Base-by-base conservation (phyloP, 805 yeast species). In the Wickerhamiella kurtzmanii region DNA sequence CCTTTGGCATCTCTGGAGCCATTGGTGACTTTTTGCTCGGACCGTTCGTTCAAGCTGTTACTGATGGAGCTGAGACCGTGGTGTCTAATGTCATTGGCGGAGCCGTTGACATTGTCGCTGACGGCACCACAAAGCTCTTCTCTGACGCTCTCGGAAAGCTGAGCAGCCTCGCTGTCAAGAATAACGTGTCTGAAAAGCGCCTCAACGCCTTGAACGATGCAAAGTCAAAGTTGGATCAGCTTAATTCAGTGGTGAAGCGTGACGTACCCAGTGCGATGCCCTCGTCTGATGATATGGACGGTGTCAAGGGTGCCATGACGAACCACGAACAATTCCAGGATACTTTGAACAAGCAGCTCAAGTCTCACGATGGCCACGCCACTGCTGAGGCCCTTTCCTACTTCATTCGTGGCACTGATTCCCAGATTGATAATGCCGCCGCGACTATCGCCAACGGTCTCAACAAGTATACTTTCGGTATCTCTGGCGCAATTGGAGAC, bases 391-490 rank as follows among this genome's bases (percentile, higher is more conserved):
- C 44, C 22, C 44, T 56, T 43, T 39, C 49, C 32, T 57, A 56
- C 32, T 46, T 50, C 44, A 56, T 62, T 45, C 58, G 64, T 19
- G 65, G 64, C 36, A 50, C 60, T 17, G 66, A 62, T 48, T 58
- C 60, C 18, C 65, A 62, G 51, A 51, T 58, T 45, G 64, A 62
- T 47, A 62, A 62, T 49, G 48, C 52, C 9, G 52, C 56, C 22
- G 59, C 58, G 19, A 47, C 50, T 17, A n/a, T 52, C 22, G 15
- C 46, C 16, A 35, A 46, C 38, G 55, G 22, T 44, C 44, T 44
- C n/a, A 44, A 48, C 49, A 44, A 44, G 4, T 50, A 48, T 21
- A 52, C 58, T 2, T 25, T 48, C 36, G 58, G 58, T 35, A 18
- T 48, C 21, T 50, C 56, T 18, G 44, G 45, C 37, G 48, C 44